phyloP scores from a whole-genome alignment of 495 filamentous ascomycete genomes.

The Penicillium subrubescens region DNA sequence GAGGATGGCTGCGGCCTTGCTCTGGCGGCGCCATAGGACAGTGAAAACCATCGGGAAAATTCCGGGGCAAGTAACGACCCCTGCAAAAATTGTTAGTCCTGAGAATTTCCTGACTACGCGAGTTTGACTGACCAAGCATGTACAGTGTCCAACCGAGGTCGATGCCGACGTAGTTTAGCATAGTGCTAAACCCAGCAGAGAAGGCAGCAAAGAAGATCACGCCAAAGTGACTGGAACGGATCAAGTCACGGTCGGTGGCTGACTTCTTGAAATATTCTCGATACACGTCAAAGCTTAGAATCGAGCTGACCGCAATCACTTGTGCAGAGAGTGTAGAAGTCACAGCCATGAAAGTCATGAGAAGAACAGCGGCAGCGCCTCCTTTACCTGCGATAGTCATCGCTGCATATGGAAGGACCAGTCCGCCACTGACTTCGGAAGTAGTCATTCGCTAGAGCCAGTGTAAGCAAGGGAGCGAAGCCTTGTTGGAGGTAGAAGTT shows the following conservation, averaged over 20 bases:
- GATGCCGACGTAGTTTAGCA: constrained; percentile 43
- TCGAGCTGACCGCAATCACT: constrained; percentile 46
- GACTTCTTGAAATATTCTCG: constrained; percentile 47
- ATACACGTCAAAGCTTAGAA: constrained; percentile 47
- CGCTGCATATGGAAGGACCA: constrained; percentile 47
- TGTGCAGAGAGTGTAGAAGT: constrained; percentile 47
- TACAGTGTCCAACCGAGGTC: constrained; percentile 40
- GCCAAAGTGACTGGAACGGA: constrained; percentile 42
- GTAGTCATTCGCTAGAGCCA: constrained; percentile 37
- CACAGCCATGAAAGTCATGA: constrained; percentile 50
- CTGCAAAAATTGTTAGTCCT: constrained; percentile 12
- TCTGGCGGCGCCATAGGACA: constrained; percentile 52
- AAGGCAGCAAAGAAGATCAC: constrained; percentile 50
- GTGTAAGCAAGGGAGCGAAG: neutral
- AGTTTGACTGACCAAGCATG: constrained; percentile 38
- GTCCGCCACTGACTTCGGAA: constrained; percentile 39
- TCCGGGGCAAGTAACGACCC: constrained; percentile 45
- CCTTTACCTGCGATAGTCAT: constrained; percentile 47
- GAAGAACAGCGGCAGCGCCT: constrained; percentile 41
- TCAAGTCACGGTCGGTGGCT: constrained; percentile 40
- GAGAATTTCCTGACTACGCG: neutral
- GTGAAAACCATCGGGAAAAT: constrained; percentile 55
- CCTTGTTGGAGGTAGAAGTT: too few species aligned
- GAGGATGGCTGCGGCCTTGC: constrained; percentile 43
- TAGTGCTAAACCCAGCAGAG: constrained; percentile 38